These are phyloP conservation scores for Penicillium sp. DNA, from an alignment of 2,329 filamentous ascomycete genomes.

Conservation along the genomic window DNA sequence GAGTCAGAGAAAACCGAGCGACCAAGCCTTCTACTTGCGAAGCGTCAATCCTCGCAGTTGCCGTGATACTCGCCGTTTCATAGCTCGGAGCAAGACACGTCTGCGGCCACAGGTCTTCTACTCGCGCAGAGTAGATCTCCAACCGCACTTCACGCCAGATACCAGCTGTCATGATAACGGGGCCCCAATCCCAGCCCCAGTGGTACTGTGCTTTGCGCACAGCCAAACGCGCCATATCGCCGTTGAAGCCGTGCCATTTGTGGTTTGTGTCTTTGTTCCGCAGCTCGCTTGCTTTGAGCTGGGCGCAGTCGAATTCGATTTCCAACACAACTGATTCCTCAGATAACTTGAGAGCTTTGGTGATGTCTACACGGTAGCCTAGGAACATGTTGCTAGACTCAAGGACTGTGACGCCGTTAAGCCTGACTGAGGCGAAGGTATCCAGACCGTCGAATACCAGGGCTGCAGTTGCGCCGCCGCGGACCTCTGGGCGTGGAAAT, in stretches of 20 bases:
- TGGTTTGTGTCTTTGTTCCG: constrained; percentile 44
- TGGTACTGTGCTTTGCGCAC: constrained; percentile 65
- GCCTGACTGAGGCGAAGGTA: constrained; percentile 68
- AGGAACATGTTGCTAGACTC: constrained; percentile 77
- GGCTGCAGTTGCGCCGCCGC: constrained; percentile 48
- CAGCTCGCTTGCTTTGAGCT: constrained; percentile 46
- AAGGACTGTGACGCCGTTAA: constrained; percentile 67
- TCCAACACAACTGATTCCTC: constrained; percentile 41
- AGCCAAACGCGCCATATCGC: constrained; percentile 45
- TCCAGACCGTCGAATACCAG: constrained; percentile 75
- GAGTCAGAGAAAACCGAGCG: constrained; percentile 33
- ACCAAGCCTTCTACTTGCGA: constrained; percentile 20
- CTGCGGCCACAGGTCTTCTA: not conserved
- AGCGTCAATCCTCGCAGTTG: not conserved
- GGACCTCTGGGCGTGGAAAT: constrained; percentile 49
- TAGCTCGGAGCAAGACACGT: constrained; percentile 37
- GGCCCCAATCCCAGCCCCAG: constrained; percentile 71
- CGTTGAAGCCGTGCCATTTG: constrained; percentile 47
- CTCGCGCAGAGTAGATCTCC: constrained; percentile 52
- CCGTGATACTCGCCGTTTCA: not conserved
- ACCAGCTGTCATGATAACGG: constrained; percentile 58
- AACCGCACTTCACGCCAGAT: constrained; percentile 65
- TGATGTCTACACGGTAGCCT: constrained; percentile 66
- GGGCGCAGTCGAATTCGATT: constrained; percentile 50
- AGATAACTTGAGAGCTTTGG: constrained; percentile 44